Evolutionary conservation across 768 basidiomycete genomes (phyloP).

Genomic region (Erythrobasidium yunnanense): DNA sequence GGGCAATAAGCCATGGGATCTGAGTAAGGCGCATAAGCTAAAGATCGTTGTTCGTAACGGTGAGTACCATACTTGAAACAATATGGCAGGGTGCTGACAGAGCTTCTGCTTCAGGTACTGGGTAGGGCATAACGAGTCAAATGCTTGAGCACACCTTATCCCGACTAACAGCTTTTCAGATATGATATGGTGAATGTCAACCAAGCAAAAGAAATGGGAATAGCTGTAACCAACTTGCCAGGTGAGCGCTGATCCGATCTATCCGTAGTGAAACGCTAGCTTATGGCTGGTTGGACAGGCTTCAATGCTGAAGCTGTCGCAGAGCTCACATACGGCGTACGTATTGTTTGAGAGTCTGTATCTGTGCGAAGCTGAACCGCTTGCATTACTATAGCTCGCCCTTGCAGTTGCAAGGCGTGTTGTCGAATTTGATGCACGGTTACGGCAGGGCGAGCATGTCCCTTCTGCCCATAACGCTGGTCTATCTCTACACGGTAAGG

Average conservation of each 20-base stretch:
- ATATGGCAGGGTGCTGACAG: too few relatives aligned
- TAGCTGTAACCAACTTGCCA: constrained; percentile 21
- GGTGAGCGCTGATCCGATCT: neutral
- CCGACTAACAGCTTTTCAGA: neutral
- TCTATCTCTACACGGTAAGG: constrained; percentile 46
- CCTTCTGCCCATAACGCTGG: constrained; percentile 20
- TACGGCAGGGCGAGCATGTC: constrained; percentile 8
- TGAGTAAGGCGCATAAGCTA: neutral
- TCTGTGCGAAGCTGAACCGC: neutral
- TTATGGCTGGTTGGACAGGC: constrained; percentile 3
- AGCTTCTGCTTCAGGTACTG: too few relatives aligned
- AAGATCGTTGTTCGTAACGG: constrained; percentile 28
- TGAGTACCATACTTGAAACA: neutral
- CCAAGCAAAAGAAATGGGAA: constrained; percentile 8
- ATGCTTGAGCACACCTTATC: too few relatives aligned
- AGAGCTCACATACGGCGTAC: constrained; percentile 2
- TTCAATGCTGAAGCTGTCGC: constrained; percentile 24
- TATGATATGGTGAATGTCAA: constrained; percentile 24
- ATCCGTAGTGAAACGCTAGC: neutral
- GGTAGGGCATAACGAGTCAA: too few relatives aligned
- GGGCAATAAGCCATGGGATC: neutral
- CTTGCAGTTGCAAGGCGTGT: constrained; percentile 6
- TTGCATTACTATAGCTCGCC: constrained; percentile 11
- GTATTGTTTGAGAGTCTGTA: neutral
- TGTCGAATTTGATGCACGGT: constrained; percentile 5